Evolutionary conservation across 1,284 basidiomycete genomes (phyloP).

Genomic region (Anthracocystis panici-leucophaei): DNA sequence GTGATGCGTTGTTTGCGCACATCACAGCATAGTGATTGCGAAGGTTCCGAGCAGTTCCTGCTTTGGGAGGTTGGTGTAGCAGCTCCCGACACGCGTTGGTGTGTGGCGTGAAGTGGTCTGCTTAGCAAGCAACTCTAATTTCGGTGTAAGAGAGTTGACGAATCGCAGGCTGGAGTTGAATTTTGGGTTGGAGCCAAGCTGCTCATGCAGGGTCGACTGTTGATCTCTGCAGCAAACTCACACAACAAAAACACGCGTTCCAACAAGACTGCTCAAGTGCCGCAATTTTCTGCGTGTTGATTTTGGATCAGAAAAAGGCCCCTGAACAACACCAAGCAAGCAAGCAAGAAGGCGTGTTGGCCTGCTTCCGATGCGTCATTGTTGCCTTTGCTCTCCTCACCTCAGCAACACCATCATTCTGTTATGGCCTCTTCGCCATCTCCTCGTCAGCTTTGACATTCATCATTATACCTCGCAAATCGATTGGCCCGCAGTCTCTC

Average conservation of each 20-base stretch:
- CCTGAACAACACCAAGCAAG: conserved; percentile 1
- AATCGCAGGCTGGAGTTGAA: no score
- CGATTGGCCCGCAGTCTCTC: background rate
- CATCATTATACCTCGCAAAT: background rate
- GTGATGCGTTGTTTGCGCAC: no score
- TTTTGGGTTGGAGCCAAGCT: no score
- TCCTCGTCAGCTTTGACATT: background rate
- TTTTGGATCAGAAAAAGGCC: background rate
- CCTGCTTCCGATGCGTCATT: conserved; percentile 1
- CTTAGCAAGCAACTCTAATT: background rate
- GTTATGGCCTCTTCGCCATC: background rate
- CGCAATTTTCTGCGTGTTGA: background rate
- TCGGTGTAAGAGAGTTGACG: background rate
- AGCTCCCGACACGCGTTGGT: no score
- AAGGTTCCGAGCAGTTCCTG: no score
- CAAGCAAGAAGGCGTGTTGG: background rate
- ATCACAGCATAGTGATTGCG: no score
- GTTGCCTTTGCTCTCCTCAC: background rate
- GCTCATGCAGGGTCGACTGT: no score
- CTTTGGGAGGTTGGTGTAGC: no score
- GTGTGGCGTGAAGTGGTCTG: no score
- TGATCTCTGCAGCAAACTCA: no score
- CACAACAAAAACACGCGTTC: no score
- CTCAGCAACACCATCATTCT: background rate
- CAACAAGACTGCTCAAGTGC: no score